Base-by-base conservation (phyloP, 78 protist genomes). In the Bodo saltans region DNA sequence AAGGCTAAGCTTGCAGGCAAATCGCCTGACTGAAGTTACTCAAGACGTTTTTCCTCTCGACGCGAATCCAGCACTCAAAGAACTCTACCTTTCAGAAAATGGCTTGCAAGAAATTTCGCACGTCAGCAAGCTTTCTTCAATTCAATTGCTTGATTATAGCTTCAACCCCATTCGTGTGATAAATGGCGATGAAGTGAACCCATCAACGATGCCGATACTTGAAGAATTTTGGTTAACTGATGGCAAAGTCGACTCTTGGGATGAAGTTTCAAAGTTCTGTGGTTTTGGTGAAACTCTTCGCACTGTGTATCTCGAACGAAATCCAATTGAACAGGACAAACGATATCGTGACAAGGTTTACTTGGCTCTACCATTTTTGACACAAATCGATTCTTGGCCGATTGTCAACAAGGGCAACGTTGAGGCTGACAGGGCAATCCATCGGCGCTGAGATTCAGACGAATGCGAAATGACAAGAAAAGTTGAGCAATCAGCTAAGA, bases 41-140 rank as follows among this genome's bases (percentile, higher is more conserved):
- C 37, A 3, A 68, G 47, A 3, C 12, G 1, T 32, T 39, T 30
- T 74, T 25, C 32, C 1, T 1, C 60, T 17, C 8, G 60, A 17
- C 8, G 38, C 11, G 47, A 71, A 71, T 41, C 37, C 38, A 3
- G 68, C 12, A 17, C 80, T 74, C 35, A 23, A 1, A 1, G 80
- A 74, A n/a, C 68, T 74, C 80, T 34, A 74, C 68, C 68, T 74
- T 29, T 40, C 70, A 1, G 80, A 74, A 12, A 74, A 74, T 34
- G 80, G 80, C 26, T n/a, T 74, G 3, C 26, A 35, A 25, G 4
- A 3, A 3, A 74, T 74, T 68, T 52, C 39, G 34, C 2, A 74
- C 60, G 21, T 74, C 68, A 28, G 12, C 29, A 52, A 74, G 38
- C 68, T 74, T 2, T 2, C 47, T 17, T 3, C 21, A 12, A 3